Conservation (phyloP, 768 basidiomycete genomes). For the Tulasnella sp. region DNA sequence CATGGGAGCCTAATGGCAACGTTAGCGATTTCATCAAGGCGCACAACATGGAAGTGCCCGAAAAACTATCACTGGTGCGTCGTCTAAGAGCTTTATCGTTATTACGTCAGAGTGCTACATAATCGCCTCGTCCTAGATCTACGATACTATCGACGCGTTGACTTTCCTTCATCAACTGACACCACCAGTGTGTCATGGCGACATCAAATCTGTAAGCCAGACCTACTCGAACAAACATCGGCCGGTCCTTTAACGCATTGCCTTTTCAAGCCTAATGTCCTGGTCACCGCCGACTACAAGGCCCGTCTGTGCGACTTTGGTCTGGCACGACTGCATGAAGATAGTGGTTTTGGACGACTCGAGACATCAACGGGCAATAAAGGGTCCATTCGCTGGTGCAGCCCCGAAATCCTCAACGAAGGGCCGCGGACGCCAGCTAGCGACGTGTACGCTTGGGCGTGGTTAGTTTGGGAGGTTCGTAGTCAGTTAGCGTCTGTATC, state of each 20-base stretch:
- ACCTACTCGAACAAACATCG: background rate
- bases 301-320: too few species aligned
- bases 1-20: too few species aligned
- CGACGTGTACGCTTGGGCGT: too few species aligned
- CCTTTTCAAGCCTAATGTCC: background rate
- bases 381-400: background rate
- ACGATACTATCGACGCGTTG: background rate
- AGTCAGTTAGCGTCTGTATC: background rate
- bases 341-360: too few species aligned
- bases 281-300: too few species aligned
- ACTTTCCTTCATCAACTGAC: background rate
- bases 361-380: too few species aligned
- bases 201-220: slow-evolving; percentile 12
- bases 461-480: background rate
- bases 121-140: background rate
- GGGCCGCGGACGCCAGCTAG: too few species aligned
- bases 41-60: background rate
- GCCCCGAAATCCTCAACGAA: too few species aligned
- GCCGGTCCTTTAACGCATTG: background rate
- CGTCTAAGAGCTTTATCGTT: background rate
- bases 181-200: slow-evolving; percentile 16
- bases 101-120: background rate
- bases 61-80: too few species aligned
- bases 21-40: too few species aligned
- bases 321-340: too few species aligned